A percentile compares a stretch with the other conserved stretches of the same genome.
phyloP scores from a whole-genome alignment of 176 grass and related monocot genomes.

The Eragrostis nindensis region DNA sequence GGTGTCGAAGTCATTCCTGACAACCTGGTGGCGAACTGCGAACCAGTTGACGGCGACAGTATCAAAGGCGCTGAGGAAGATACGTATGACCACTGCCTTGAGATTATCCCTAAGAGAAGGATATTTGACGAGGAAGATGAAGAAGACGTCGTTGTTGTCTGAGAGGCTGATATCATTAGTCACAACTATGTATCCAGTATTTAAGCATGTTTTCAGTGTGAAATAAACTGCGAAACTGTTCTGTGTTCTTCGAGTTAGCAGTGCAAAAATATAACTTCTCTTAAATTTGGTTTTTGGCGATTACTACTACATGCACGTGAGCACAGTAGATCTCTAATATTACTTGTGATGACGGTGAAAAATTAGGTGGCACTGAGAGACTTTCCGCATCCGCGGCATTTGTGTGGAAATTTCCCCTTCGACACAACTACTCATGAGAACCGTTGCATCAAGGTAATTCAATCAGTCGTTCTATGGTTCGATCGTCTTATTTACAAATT shows the following conservation, averaged over 20 bases:
- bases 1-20: too few relatives aligned
- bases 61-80: background rate
- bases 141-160: conserved; percentile 5
- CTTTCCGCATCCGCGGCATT: conserved; percentile 63
- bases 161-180: conserved; percentile 5
- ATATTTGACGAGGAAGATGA: conserved; percentile 39
- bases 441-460: conserved; percentile 50
- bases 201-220: background rate
- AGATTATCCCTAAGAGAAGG: background rate
- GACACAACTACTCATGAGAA: conserved; percentile 43
- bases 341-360: background rate
- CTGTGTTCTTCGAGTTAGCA: background rate
- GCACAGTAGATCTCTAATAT: background rate
- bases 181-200: background rate
- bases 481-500: background rate
- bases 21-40: background rate
- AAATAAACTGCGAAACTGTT: background rate
- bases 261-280: background rate
- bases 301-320: background rate
- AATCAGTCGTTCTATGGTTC: background rate
- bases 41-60: background rate
- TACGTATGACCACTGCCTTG: conserved; percentile 24
- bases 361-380: conserved; percentile 69
- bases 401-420: conserved; percentile 70
- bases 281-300: background rate